Conservation (phyloP, 257 asterid genomes). For the Coffea eugenioides region DNA sequence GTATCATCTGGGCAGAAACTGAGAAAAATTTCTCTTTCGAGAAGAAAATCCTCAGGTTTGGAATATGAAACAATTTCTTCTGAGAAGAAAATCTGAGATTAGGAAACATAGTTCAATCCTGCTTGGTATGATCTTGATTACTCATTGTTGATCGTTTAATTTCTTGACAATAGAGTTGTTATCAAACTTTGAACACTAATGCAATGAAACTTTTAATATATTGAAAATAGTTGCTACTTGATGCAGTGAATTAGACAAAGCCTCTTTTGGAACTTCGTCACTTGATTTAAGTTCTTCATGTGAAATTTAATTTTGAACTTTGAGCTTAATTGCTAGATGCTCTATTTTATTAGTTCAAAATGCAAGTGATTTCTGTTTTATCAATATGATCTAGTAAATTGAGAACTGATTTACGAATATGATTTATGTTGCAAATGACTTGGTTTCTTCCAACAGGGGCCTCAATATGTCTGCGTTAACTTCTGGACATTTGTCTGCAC, state of each 20-base stretch:
- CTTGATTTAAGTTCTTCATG: neutral
- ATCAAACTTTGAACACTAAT: neutral
- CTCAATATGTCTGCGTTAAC: conserved; percentile 90
- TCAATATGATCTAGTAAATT: conserved; percentile 1
- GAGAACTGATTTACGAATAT: neutral
- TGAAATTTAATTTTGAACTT: neutral
- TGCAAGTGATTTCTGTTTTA: neutral
- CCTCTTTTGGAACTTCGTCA: neutral
- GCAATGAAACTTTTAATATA: neutral
- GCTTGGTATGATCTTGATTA: neutral
- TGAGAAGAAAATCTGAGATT: neutral
- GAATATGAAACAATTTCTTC: neutral
- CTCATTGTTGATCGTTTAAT: neutral
- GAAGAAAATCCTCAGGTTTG: neutral
- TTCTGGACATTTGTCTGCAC: conserved; percentile 96
- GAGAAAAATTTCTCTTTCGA: neutral
- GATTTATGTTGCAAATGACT: neutral
- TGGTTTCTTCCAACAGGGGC: conserved; percentile 59
- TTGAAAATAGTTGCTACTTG: neutral
- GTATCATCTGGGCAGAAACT: neutral
- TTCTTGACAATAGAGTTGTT: neutral
- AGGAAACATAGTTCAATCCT: neutral
- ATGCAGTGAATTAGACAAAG: neutral
- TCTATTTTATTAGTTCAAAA: neutral
- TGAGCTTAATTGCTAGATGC: neutral